phyloP scores from a whole-genome alignment of 2,329 filamentous ascomycete species.

The Chaetoscypha palmicola region DNA sequence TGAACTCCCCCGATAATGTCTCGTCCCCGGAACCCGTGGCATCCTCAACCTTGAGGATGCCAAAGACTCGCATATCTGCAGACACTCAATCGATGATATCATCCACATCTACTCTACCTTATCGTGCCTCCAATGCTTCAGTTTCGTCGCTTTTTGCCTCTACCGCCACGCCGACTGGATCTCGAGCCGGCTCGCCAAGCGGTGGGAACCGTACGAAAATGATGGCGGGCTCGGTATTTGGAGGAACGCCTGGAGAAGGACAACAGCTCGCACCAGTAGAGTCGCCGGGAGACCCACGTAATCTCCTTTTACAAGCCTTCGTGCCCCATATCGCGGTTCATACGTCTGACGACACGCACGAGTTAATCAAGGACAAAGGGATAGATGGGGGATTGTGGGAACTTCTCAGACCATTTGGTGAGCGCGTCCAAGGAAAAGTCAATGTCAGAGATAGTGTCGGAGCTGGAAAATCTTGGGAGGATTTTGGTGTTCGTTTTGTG shows the following conservation, averaged over 20 bases:
- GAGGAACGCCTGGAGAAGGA: conserved; percentile 32
- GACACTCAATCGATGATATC: conserved; percentile 44
- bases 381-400: conserved; percentile 77
- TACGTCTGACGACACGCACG: conserved; percentile 79
- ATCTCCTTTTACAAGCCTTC: conserved; percentile 74
- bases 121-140: conserved; percentile 48
- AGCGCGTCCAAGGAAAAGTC: conserved; percentile 79
- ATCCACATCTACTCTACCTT: conserved; percentile 44
- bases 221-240: conserved; percentile 52
- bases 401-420: conserved; percentile 83
- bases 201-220: conserved; percentile 53
- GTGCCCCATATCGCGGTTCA: conserved; percentile 84
- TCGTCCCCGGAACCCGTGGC: conserved; percentile 38
- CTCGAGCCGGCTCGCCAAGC: conserved; percentile 60
- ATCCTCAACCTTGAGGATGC: conserved; percentile 48
- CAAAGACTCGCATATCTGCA: conserved; percentile 49
- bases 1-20: conserved; percentile 63
- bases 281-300: conserved; percentile 42
- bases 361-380: conserved; percentile 74
- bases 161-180: conserved; percentile 60
- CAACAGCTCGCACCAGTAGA: conserved; percentile 18
- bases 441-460: conserved; percentile 87
- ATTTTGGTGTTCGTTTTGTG: conserved; percentile 84
- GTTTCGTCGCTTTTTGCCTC: conserved; percentile 58
- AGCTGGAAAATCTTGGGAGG: conserved; percentile 73